Percentiles rank a stretch among this genome's conserved stretches.
These are phyloP conservation scores for Millerozyma acaciae DNA, from an alignment of 805 yeast genomes.

Conservation along the genomic window DNA sequence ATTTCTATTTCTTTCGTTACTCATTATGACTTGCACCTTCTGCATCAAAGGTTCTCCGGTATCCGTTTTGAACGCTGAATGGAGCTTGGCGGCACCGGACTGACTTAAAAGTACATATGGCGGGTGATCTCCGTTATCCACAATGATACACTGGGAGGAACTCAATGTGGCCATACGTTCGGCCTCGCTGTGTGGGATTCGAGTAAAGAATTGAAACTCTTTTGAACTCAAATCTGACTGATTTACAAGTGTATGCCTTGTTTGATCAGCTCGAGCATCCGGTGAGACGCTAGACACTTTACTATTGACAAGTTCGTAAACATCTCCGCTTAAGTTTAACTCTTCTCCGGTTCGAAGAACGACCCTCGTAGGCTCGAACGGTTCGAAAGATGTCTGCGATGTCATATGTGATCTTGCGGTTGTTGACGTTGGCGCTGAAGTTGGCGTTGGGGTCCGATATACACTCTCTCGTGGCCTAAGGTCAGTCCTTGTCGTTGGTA, in stretches of 20 bases:
- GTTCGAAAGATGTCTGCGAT: background rate
- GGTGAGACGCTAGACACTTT: constrained; percentile 1
- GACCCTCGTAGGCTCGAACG: constrained; percentile 19
- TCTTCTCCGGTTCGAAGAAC: constrained; percentile 16
- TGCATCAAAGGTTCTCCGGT: constrained; percentile 19
- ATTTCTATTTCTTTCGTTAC: background rate
- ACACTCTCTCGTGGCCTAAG: background rate
- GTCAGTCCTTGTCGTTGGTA: constrained; percentile 10
- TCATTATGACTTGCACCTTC: constrained; percentile 19
- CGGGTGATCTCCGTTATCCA: constrained; percentile 23
- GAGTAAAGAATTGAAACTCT: constrained; percentile 22
- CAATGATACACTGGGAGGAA: constrained; percentile 42
- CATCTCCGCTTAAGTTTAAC: constrained; percentile 23
- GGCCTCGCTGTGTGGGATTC: constrained; percentile 10
- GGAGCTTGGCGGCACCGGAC: constrained; percentile 30
- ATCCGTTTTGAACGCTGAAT: constrained; percentile 9
- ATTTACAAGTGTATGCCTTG: constrained; percentile 19
- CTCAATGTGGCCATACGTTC: constrained; percentile 19
- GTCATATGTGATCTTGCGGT: background rate
- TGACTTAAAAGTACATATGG: constrained; percentile 39
- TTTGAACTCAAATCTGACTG: constrained; percentile 23
- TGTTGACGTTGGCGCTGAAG: too few species aligned
- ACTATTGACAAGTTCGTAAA: constrained; percentile 18
- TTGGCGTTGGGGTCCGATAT: background rate
- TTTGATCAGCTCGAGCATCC: constrained; percentile 1